phyloP scores from a whole-genome alignment of 768 basidiomycete species.

The Leccinum subgranulosum region DNA sequence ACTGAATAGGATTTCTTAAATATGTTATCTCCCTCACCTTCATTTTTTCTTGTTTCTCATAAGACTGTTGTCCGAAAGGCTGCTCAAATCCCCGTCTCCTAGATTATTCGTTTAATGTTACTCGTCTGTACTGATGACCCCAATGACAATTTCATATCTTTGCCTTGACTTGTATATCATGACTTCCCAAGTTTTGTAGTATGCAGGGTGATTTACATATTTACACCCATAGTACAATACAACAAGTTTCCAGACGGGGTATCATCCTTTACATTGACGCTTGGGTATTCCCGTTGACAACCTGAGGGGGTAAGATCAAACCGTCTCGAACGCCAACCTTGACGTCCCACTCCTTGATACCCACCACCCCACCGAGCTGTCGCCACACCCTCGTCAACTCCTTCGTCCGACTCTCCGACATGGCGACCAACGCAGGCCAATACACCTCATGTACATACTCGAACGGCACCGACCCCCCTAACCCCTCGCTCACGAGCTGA shows the following conservation, averaged over 20 bases:
- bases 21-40: not conserved
- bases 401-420: slow-evolving; percentile 50
- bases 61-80: slow-evolving; percentile 5
- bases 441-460: slow-evolving; percentile 73
- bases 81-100: slow-evolving; percentile 8
- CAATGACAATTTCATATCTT: slow-evolving; percentile 18
- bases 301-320: not conserved
- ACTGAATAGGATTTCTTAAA: slow-evolving; percentile 11
- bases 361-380: slow-evolving; percentile 62
- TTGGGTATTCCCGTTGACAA: not conserved
- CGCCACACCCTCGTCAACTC: slow-evolving; percentile 63
- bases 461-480: slow-evolving; percentile 67
- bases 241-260: not conserved
- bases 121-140: slow-evolving; percentile 24
- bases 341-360: slow-evolving; percentile 80
- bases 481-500: slow-evolving; percentile 66
- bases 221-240: not conserved
- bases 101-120: slow-evolving; percentile 25
- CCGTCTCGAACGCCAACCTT: slow-evolving; percentile 39
- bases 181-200: not conserved
- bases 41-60: not conserved
- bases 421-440: slow-evolving; percentile 61
- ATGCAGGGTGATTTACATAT: not conserved
- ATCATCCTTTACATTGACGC: not conserved
- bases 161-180: not conserved